Base-by-base conservation (phyloP, 176 grass and related monocot species). In the Lolium perenne region DNA sequence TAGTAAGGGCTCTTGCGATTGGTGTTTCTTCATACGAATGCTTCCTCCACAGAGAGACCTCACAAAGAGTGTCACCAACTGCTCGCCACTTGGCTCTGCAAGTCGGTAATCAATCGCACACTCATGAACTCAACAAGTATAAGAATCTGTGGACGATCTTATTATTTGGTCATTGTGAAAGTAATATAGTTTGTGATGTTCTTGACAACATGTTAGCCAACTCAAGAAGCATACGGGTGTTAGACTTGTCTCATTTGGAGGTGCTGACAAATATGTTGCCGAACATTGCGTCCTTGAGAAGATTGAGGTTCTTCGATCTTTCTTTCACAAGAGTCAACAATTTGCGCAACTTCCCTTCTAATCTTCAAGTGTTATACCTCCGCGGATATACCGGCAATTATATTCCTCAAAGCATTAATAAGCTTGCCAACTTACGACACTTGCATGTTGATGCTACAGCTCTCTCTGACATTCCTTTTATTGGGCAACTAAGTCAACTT, bases 401-500 rank as follows among this genome's bases (percentile, higher is more conserved):
- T 8, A 7, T 92, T 16, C 90, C 90, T n/a, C 55, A 76, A 47
- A 67, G 54, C 4, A 46, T 92, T 1, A 86, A 56, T 62, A 88
- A 11, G 20, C 71, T 89, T 13, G 46, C 70, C 10, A 79, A 83
- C 6, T 79, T 92, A 2, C 7, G 83, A 8, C 78, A 92, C 26
- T 46, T 92, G 6, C n/a, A 74, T 74, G 82, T 43, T 20, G 77
- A 83, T 48, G 15, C 3, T 75, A 7, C 56, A 38, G 65, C 65
- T 5, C 65, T 86, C 13, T 43, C 78, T 14, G 3, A 7, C 18
- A 74, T 89, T 56, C 23, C 67, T 79, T 23, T 78, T 4, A 89
- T 92, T 26, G 90, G 90, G 38, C 81, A 71, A 71, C 25, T 88
- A 8, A 88, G 61, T 17, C 58, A 71, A 49, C 82, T 92, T 59